Evolutionary conservation across 1,139 yeast genomes (phyloP).

Genomic region (Blastobotrys aristatus): DNA sequence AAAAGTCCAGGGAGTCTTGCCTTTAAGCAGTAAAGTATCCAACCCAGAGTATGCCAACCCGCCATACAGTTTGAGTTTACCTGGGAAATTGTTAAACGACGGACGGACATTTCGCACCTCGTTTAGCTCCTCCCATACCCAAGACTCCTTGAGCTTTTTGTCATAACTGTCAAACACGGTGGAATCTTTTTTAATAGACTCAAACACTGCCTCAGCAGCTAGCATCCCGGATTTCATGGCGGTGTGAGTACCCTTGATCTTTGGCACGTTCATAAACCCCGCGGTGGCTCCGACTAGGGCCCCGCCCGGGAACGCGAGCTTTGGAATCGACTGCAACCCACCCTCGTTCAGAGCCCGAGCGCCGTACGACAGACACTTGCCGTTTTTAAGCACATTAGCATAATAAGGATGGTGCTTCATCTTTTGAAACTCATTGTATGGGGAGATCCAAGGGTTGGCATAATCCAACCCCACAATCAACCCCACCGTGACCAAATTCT

Average conservation of each 20-base stretch:
- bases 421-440: conserved; percentile 91
- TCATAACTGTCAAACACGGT: conserved; percentile 61
- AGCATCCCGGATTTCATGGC: conserved; percentile 93
- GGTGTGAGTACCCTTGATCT: conserved; percentile 96
- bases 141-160: conserved; percentile 59
- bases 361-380: conserved; percentile 88
- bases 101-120: conserved; percentile 89
- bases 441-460: conserved; percentile 88
- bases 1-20: conserved; percentile 85
- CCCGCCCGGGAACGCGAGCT: conserved; percentile 91
- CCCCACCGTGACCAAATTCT: conserved; percentile 84
- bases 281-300: conserved; percentile 91
- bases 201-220: conserved; percentile 82
- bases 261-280: conserved; percentile 94
- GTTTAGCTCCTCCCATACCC: conserved; percentile 79
- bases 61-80: conserved; percentile 61
- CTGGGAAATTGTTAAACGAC: conserved; percentile 53
- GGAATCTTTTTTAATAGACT: conserved; percentile 44
- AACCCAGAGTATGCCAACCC: conserved; percentile 83
- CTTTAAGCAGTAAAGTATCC: conserved; percentile 72
- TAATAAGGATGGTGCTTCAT: conserved; percentile 91
- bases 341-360: conserved; percentile 97
- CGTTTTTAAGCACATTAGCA: conserved; percentile 70
- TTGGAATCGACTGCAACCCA: conserved; percentile 87
- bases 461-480: conserved; percentile 90